These are phyloP conservation scores for Fonsecaea multimorphosa DNA, from an alignment of 2,329 filamentous ascomycete species.

Conservation along the genomic window DNA sequence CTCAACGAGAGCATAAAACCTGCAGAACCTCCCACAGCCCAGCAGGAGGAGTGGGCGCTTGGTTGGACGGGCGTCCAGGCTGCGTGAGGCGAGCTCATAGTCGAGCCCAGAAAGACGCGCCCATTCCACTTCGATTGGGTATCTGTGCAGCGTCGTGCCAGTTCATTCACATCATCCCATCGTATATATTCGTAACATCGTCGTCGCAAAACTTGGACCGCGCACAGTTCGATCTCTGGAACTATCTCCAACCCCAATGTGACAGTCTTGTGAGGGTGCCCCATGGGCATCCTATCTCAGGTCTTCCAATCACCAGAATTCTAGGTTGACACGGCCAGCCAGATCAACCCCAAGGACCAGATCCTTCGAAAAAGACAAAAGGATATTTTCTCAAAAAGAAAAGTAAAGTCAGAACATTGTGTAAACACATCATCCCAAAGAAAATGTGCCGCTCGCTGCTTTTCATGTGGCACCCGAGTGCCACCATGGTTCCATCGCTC, in stretches of 20 bases:
- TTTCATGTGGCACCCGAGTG: conserved; percentile 14
- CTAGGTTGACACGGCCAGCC: conserved; percentile 9
- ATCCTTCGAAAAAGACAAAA: neutral
- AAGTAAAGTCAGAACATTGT: conserved; percentile 1
- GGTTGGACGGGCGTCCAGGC: neutral
- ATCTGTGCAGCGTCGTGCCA: neutral
- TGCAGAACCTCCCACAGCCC: neutral
- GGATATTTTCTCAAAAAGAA: neutral
- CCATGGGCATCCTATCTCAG: neutral
- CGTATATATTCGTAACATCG: conserved; percentile 15
- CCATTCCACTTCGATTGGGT: neutral
- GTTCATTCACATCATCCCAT: conserved; percentile 5
- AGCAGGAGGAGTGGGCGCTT: neutral
- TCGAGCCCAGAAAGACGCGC: neutral
- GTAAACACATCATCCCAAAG: conserved; percentile 19
- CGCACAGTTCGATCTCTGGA: neutral
- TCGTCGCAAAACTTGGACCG: neutral
- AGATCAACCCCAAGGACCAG: neutral
- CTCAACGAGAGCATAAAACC: neutral
- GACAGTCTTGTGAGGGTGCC: neutral
- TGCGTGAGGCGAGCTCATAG: neutral
- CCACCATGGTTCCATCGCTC: conserved; percentile 6
- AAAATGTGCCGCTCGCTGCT: conserved; percentile 19
- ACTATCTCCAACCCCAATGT: neutral
- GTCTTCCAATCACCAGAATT: conserved; percentile 1